Conservation (phyloP, 2,329 filamentous ascomycete genomes). For the Verticillium klebahnii region DNA sequence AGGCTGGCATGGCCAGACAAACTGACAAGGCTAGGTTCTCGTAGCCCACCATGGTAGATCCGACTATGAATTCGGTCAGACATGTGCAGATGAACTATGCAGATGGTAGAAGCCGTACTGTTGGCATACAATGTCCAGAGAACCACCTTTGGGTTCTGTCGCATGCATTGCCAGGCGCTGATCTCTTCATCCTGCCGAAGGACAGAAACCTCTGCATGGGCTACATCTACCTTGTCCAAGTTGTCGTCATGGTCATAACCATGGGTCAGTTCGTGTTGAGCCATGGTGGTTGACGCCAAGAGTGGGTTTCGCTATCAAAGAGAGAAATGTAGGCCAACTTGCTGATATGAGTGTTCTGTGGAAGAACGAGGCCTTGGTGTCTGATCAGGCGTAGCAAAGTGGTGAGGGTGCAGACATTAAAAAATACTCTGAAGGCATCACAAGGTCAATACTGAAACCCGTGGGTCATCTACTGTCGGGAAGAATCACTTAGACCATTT, state of each 20-base stretch:
- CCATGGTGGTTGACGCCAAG: not conserved
- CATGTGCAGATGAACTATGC: not conserved
- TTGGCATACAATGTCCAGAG: conserved; percentile 13
- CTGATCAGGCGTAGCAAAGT: too few species aligned
- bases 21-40: conserved; percentile 14
- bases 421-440: too few species aligned
- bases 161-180: conserved; percentile 6
- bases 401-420: too few species aligned
- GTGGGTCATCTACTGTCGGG: too few species aligned
- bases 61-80: conserved; percentile 3
- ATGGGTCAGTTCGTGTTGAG: not conserved
- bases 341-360: too few species aligned
- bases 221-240: not conserved
- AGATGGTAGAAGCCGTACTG: not conserved
- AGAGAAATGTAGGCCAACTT: not conserved
- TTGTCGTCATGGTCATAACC: not conserved
- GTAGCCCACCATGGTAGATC: conserved; percentile 12
- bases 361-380: too few species aligned
- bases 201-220: not conserved
- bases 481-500: not conserved
- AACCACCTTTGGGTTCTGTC: conserved; percentile 6
- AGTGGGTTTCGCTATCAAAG: not conserved
- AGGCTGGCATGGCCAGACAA: conserved; percentile 15
- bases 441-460: not conserved
- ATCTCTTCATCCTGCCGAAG: not conserved